Evolutionary conservation across 306 rosid genomes (phyloP), one percentile per base, ranked within the genome.

Genomic region (Dryas octopetala): DNA sequence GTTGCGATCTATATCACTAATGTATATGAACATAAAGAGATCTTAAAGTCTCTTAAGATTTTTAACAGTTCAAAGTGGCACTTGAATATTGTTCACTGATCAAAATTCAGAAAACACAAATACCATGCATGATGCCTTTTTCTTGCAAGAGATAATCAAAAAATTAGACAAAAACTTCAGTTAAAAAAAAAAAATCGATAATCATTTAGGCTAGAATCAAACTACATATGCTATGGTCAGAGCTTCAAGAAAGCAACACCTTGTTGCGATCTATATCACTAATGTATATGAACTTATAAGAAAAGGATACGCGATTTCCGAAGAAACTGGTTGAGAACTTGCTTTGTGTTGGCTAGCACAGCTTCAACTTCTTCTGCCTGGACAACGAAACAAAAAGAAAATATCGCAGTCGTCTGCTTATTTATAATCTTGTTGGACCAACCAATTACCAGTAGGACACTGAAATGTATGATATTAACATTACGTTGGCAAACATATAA

Each of bases 341-440:
- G 94, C 82, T 85, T 86, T 61, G 98, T 72, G 73, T 92, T 92
- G 73, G 94, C 87, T 59, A 90, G 79, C 79, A 92, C 91, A 79
- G 98, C 98, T 84, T 90, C 94, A 82, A 89, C 92, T 87, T 88
- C 94, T 16, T 91, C 96, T 53, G 60, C 89, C 96, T 92, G 78
- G 62, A 83, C 53, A 54, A 76, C 73, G 15, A 74, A 41, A 68
- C 43, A 50, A 85, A 73, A 68, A 50, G 77, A 70, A 65, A 48
- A 41, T 77, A 66, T 68, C 46, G 71, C 73, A 78, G 69, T 61
- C 65, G 62, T 72, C 78, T 38, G 72, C 70, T 64, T n/a, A 12
- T 13, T 54, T 51, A 59, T 54, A 64, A 43, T 68, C 38, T 15
- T 59, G 41, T 50, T 58, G 65, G 16, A 76, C 71, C 47, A 58